Evolutionary conservation across 2,329 filamentous ascomycete genomes (phyloP), one percentile per base, ranked within the genome.

Genomic region (Amylocarpus encephaloides): DNA sequence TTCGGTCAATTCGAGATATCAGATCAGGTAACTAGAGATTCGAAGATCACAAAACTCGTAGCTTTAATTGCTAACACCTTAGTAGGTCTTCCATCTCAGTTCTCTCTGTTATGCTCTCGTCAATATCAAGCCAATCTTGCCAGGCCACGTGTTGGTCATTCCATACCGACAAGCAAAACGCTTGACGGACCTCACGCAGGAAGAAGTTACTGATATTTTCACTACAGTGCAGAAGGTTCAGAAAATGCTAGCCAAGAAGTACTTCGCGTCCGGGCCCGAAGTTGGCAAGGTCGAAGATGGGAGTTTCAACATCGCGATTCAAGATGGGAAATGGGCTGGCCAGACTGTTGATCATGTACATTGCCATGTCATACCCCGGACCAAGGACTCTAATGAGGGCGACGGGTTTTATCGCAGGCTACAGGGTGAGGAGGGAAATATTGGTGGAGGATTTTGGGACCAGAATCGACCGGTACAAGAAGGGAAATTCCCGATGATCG

Each of bases 341-440:
- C 93, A 98, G 77, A 95, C 89, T 50, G 92, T 98, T 40, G 77
- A 88, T 7, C 93, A 98, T 70, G 82, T 96, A 12, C 93, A 98
- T 70, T 86, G 90, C 22, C 93, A 98, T 71, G 79, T 96, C 43
- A 92, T 96, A 48, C 91, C 91, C 16, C 74, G 91, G 33, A 73
- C 73, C 51, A 73, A 71, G 51, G 75, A 82, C 48, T 65, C 76
- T 67, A 65, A 43, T 56, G 75, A 79, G 43, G 78, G 74, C 7
- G 91, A 95, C 68, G 80, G 79, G 53, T 78, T 98, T 46, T 97
- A 98, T 70, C 80, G 82, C 55, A 77, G 82, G 70, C 78, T 98
- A 74, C 88, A 95, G 62, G 79, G 79, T 26, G 87, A 95, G 68
- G 85, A 89, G 57, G 92, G 91, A 0, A 86, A 97, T 70, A 73